Percentiles rank a stretch among this genome's conserved stretches.
Evolutionary conservation across 164 flowering plant species (phyloP).

Genomic region (Paratinospora sagittata): DNA sequence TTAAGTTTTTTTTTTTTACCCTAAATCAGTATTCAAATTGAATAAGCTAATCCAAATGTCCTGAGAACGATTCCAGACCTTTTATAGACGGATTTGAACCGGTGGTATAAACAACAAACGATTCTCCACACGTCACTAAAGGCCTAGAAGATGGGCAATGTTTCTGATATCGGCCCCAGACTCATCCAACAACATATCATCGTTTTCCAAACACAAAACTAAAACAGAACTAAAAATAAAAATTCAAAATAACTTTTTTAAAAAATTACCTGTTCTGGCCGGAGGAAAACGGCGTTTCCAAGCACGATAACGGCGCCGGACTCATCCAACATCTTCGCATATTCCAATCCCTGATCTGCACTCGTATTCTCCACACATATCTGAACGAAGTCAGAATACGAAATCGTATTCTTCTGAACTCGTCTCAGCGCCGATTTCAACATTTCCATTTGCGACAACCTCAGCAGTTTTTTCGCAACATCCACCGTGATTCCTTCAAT

Average conservation of each 20-base stretch:
- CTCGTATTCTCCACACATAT: conserved; percentile 44
- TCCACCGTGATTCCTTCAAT: conserved; percentile 33
- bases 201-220: neutral
- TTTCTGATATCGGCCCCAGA: neutral
- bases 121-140: neutral
- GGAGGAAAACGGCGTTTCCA: conserved; percentile 60
- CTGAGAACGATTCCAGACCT: too few relatives aligned
- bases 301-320: conserved; percentile 75
- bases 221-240: neutral
- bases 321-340: conserved; percentile 55
- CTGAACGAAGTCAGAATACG: conserved; percentile 52
- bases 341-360: conserved; percentile 39
- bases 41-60: too few relatives aligned
- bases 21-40: too few relatives aligned
- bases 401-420: conserved; percentile 31
- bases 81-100: too few relatives aligned
- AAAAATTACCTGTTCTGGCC: conserved; percentile 71
- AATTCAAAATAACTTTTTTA: too few relatives aligned
- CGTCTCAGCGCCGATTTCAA: conserved; percentile 48
- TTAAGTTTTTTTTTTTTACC: neutral
- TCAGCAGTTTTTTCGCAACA: conserved; percentile 62
- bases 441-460: conserved; percentile 48
- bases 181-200: neutral
- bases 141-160: neutral
- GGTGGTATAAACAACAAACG: neutral